Evolutionary conservation across 2,329 filamentous ascomycete genomes (phyloP), one percentile per base, ranked within the genome.

Genomic region (Dichotomopilus funicola): DNA sequence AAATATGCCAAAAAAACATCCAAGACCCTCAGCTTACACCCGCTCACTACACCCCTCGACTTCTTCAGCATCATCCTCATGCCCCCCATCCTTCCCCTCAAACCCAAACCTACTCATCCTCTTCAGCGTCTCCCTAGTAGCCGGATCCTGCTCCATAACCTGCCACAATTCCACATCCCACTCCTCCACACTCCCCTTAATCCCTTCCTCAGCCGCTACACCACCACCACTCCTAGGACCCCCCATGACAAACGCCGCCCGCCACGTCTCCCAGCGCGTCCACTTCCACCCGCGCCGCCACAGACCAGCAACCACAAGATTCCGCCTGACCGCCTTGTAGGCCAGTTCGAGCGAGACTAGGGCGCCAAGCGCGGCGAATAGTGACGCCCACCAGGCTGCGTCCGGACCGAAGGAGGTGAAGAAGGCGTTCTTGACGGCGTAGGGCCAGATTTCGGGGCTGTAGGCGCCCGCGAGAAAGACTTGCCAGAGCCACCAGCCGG

Each of bases 401-500:
- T 89, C 86, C 27, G 73, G 74, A 11, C 90, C 90, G 55, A 87
- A 91, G 0, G 78, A 76, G 13, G 76, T 67, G 6, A 84, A 74
- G 63, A 95, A 87, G 34, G 86, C 84, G 62, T 77, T 71, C 9
- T 80, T 80, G 33, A 92, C 88, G 58, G 83, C 80, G 71, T 94
- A 95, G 2, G 75, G 74, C 27, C 73, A 76, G 0, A 75, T 72
- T 12, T 67, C 66, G 1, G 65, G 64, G 63, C 76, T 69, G 71
- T 91, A 94, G 35, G 80, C 75, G 7, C 71, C 71, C 1, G 83
- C 79, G 9, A 95, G 80, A 65, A 94, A 85, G 50, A 82, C 76
- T 64, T 89, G 85, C 90, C 90, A 95, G 3, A 69, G 70, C 68
- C 77, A 82, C 80, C 89, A 95, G 34, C 88, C 89, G 3, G 70